phyloP scores from a whole-genome alignment of 2,329 filamentous ascomycete species.

The Madurella fahalii region DNA sequence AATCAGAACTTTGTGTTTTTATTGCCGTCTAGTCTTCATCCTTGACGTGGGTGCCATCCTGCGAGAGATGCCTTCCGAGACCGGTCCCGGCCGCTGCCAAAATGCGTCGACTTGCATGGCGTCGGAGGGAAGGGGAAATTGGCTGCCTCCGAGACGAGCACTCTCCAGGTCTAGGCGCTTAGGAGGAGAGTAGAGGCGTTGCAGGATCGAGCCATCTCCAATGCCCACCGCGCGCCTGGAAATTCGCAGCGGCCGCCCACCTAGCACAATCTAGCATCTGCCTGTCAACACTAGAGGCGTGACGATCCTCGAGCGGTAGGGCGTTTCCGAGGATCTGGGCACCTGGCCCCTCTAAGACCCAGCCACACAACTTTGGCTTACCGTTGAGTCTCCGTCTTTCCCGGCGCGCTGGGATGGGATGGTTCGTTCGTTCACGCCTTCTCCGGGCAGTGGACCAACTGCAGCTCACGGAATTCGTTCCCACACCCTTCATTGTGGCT shows the following conservation, averaged over 20 bases:
- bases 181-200: not conserved
- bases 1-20: not conserved
- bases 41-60: not conserved
- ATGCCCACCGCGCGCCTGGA: not conserved
- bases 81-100: not conserved
- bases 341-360: not conserved
- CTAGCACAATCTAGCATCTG: not conserved
- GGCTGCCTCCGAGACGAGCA: not conserved
- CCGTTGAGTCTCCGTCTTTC: slow-evolving; percentile 1
- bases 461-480: too few relatives aligned
- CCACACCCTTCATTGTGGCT: too few relatives aligned
- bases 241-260: not conserved
- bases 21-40: not conserved
- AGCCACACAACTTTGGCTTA: slow-evolving; percentile 1
- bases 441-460: too few relatives aligned
- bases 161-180: not conserved
- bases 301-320: not conserved
- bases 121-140: slow-evolving; percentile 4
- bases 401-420: slow-evolving; percentile 10
- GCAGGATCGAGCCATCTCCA: not conserved
- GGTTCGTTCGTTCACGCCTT: not conserved
- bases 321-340: slow-evolving; percentile 18
- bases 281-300: not conserved
- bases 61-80: too few relatives aligned
- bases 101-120: not conserved